phyloP scores from a whole-genome alignment of 2,329 filamentous ascomycete genomes.

The Huntiella bhutanensis region DNA sequence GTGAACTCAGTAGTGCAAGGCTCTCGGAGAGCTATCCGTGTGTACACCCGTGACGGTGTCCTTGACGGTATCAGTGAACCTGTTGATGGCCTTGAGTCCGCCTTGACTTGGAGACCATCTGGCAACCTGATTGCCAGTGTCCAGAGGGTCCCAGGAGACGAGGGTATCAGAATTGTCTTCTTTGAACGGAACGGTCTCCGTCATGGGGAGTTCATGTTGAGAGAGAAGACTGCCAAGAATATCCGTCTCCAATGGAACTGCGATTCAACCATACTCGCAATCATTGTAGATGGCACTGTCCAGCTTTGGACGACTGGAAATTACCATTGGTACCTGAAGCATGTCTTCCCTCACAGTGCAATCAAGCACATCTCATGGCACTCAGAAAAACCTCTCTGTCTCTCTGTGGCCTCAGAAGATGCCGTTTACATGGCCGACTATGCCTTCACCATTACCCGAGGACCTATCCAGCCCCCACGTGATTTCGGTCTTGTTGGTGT shows the following conservation, averaged over 20 bases:
- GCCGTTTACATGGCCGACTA: conserved; percentile 29
- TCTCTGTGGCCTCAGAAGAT: conserved; percentile 32
- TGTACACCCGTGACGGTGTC: conserved; percentile 77
- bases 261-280: conserved; percentile 77
- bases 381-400: conserved; percentile 58
- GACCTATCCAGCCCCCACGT: conserved; percentile 48
- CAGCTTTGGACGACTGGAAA: conserved; percentile 96
- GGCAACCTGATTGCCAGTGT: conserved; percentile 83
- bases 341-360: conserved; percentile 43
- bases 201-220: conserved; percentile 84
- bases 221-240: conserved; percentile 32
- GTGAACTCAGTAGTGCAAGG: conserved; percentile 59
- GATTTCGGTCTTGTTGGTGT: conserved; percentile 69
- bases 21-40: conserved; percentile 60
- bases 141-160: conserved; percentile 47
- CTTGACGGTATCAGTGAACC: conserved; percentile 91
- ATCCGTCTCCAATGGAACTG: conserved; percentile 70
- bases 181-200: conserved; percentile 94
- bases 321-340: conserved; percentile 96
- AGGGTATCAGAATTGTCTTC: conserved; percentile 57
- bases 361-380: conserved; percentile 48
- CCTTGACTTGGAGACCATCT: conserved; percentile 76
- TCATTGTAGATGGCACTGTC: conserved; percentile 53
- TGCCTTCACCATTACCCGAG: conserved; percentile 46
- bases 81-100: conserved; percentile 73